Evolutionary conservation across 208 protist genomes (phyloP), one percentile per base, ranked within the genome.

Genomic region (Blastocrithidia nonstop): DNA sequence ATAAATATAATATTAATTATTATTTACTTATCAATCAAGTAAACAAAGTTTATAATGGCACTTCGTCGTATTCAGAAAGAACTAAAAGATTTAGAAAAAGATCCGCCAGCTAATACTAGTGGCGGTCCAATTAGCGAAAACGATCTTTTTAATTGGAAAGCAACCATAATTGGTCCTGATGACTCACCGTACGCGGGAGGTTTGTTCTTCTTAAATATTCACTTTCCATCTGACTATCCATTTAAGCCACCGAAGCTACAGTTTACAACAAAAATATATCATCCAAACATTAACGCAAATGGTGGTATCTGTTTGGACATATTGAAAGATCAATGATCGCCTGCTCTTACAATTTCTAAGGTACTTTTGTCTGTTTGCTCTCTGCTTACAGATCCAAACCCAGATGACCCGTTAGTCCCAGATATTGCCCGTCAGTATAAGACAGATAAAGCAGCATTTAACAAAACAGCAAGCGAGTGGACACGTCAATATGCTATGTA

Each of bases 371-470:
- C 96, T 11, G 92, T 99, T 54, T 97, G 86, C 63, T 97, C 94
- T 27, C 61, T 99, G 49, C 80, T 99, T 19, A 97, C 96, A 31
- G 97, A 99, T 58, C 96, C 98, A n/a, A 99, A 99, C 72, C 95
- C 97, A 32, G 96, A 98, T 49, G 96, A 99, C 84, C 96, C 96
- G 54, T 82, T 99, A 6, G 95, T 98, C 32, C 95, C 94, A 17
- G 95, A 98, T 59, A 98, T 98, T 69, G 96, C 96, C 27, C 70
- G 93, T 23, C 60, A 96, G 57, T 98, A 96, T 75, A 97, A 97
- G 71, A 81, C 60, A 23, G 79, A 97, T 69, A 77, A 77, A 46
- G 46, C 39, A n/a, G 61, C 80, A 41, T 97, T 94, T 55, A 81
- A 94, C 50, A 70, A 68, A 46, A 97, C 75, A 4, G 97, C 97